Evolutionary conservation across 176 grass and related monocot genomes (phyloP), one percentile per base, ranked within the genome.

Genomic region (Aegilops tauschii): DNA sequence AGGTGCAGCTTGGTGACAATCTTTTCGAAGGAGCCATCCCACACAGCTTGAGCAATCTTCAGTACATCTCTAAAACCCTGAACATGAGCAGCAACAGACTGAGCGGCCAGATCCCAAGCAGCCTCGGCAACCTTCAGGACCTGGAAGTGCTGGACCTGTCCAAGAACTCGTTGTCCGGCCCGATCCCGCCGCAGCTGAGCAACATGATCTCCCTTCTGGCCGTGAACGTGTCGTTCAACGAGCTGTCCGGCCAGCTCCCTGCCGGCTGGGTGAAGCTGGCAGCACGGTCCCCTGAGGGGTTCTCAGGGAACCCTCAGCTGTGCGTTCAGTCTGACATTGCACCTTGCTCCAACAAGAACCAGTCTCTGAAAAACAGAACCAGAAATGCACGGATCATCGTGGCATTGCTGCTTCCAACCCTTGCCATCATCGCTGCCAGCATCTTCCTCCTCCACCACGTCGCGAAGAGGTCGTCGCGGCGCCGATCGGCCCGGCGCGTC

Each of bases 1-100:
- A 92, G 63, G 20, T 92, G 69, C 77, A 89, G 59, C 87, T 92
- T 64, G 90, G 90, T 47, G 73, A 76, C 23, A 92, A 92, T 80
- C 52, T 17, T 36, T 12, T 92, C 12, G 78, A 89, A 30, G 90
- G 90, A 52, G 32, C 27, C 39, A 86, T 89, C 31, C 90, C 90
- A 54, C 50, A 4, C 59, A 92, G 82, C 66, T 49, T 89, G 28
- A 83, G 86, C 25, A 83, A 88, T 69, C 90, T 92, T 82, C 80
- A 75, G 44, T 79, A 86, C 68, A 89, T 89, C 65, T 88, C 80
- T 73, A 59, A 89, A 59, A 37, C 72, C 17, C 87, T 92, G n/a
- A 92, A 89, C 74, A 32, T 92, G 7, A 86, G 86, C 72, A 82
- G 65, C 20, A 92, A 92, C 76, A 44, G 36, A 44, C 68, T 92